Conservation (phyloP, 257 asterid genomes). For the Ilex asprella region DNA sequence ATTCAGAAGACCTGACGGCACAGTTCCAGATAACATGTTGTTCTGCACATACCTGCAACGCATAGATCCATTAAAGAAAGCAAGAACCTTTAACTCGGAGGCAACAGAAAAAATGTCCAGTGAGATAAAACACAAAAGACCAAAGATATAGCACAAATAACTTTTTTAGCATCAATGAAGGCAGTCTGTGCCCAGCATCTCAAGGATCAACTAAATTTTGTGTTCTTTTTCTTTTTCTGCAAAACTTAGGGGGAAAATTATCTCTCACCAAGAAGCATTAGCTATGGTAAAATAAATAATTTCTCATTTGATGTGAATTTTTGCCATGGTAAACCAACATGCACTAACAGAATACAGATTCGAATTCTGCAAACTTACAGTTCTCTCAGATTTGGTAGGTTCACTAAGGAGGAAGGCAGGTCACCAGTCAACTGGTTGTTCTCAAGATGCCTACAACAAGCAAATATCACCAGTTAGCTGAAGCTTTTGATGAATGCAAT, state of each 20-base stretch:
- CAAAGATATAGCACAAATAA: not conserved
- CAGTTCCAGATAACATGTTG: constrained; percentile 62
- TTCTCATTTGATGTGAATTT: not conserved
- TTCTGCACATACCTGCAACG: constrained; percentile 74
- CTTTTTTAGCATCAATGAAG: not conserved
- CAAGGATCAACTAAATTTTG: constrained; percentile 2
- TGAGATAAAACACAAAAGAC: not conserved
- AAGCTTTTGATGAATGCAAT: constrained; percentile 6
- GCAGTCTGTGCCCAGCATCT: not conserved
- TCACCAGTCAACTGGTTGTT: constrained; percentile 66
- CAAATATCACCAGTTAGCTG: constrained; percentile 13
- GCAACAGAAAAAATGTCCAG: not conserved
- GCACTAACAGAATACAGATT: not conserved
- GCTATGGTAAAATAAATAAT: not conserved
- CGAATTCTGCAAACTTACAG: constrained; percentile 52
- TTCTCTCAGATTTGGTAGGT: constrained; percentile 63
- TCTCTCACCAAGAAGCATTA: not conserved
- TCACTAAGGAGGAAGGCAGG: constrained; percentile 65
- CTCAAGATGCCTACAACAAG: constrained; percentile 72
- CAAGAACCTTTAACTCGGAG: constrained; percentile 4
- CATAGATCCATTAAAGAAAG: constrained; percentile 10
- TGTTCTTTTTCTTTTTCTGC: not conserved
- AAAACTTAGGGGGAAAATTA: not conserved
- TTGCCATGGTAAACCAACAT: not conserved
- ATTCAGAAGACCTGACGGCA: constrained; percentile 59